Evolutionary conservation across 345 rosid species (phyloP).

Genomic region (Anacardium occidentale): DNA sequence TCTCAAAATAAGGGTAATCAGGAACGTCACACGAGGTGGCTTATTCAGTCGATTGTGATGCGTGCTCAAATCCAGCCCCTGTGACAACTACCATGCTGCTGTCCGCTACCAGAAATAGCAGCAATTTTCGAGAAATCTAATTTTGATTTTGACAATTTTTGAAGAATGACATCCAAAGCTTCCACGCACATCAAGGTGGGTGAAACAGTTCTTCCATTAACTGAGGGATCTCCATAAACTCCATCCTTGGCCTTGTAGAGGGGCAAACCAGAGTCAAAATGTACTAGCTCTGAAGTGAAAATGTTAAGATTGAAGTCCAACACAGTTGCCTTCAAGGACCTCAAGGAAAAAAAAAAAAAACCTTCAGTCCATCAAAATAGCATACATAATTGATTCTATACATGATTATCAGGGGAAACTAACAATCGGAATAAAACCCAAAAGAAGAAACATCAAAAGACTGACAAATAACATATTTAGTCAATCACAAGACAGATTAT

Average conservation of each 20-base stretch:
- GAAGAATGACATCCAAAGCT: conserved; percentile 79
- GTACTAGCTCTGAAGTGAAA: conserved; percentile 58
- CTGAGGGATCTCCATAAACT: conserved; percentile 64
- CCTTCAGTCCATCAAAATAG: background rate
- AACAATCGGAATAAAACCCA: background rate
- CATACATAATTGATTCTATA: background rate
- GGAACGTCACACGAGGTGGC: no score
- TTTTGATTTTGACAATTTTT: conserved; percentile 46
- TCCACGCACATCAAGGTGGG: conserved; percentile 98
- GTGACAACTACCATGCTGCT: conserved; percentile 99
- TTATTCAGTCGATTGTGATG: no score
- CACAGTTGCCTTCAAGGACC: conserved; percentile 96
- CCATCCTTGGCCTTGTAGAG: conserved; percentile 84
- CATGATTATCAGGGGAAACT: background rate
- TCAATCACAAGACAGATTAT: background rate
- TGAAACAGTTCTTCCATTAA: conserved; percentile 73
- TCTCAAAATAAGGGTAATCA: no score
- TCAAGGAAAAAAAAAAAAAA: conserved; percentile 12
- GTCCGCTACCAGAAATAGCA: conserved; percentile 97
- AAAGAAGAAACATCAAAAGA: background rate
- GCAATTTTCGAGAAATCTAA: conserved; percentile 65
- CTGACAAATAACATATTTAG: background rate
- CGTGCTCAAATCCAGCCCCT: no score
- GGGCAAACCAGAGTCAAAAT: conserved; percentile 79
- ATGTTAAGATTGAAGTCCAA: conserved; percentile 68